Conservation (phyloP, 1,284 basidiomycete species). For the Fomitopsis pinicola region DNA sequence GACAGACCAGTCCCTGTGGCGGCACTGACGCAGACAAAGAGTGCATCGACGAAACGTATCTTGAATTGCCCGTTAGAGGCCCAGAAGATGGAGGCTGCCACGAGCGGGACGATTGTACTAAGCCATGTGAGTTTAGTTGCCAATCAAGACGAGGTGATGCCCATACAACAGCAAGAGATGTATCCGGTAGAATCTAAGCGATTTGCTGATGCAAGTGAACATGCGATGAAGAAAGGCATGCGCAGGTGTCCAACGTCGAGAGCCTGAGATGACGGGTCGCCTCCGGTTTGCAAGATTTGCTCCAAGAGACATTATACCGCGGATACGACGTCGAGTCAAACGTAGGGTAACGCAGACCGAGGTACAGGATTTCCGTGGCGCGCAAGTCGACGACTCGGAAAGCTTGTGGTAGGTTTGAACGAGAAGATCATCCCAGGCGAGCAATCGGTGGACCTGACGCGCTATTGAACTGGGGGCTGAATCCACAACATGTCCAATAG, state of each 20-base stretch:
- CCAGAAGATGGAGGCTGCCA: constrained; percentile 66
- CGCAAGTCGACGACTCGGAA: too few relatives aligned
- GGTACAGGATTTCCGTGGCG: too few relatives aligned
- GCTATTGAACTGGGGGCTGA: too few relatives aligned
- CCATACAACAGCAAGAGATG: constrained; percentile 49
- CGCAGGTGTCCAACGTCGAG: background rate
- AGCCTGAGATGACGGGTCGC: background rate
- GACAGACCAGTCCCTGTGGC: constrained; percentile 74
- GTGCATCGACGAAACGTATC: constrained; percentile 63
- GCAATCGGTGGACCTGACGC: too few relatives aligned
- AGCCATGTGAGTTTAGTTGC: background rate
- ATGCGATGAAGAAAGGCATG: background rate
- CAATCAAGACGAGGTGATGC: background rate
- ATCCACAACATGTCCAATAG: too few relatives aligned
- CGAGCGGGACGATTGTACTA: constrained; percentile 65
- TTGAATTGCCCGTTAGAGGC: constrained; percentile 60
- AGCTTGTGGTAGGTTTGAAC: too few relatives aligned
- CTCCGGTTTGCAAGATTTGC: background rate
- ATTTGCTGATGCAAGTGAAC: background rate
- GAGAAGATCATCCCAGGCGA: too few relatives aligned
- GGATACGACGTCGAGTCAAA: too few relatives aligned
- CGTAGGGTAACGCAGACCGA: too few relatives aligned
- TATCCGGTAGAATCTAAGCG: constrained; percentile 62
- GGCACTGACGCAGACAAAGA: constrained; percentile 73
- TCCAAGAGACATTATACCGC: background rate